Evolutionary conservation across 192 early-diverging fungal species (phyloP), one percentile per base, ranked within the genome.

Genomic region (Backusella australiensis): DNA sequence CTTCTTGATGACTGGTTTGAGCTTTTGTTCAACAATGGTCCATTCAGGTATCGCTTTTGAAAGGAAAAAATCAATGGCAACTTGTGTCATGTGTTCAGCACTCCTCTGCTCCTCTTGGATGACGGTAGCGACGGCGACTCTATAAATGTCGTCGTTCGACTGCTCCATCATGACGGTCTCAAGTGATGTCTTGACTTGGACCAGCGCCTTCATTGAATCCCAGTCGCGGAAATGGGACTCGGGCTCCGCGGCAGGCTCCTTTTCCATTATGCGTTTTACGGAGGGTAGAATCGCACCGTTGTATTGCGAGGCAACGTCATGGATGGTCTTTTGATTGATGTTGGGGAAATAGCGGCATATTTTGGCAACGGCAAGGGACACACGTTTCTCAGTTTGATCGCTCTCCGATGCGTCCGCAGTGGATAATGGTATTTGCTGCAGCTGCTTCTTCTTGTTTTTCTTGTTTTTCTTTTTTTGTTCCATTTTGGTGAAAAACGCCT

Each of bases 21-120:
- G 21, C 3, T 63, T 11, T 26, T 26, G 56, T 63, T 26, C 7
- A 0, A 3, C 56, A 29, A 12, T 1, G 8, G 9, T 0, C 56
- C 56, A 63, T 26, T n/a, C 21, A 9, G 21, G 21, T 11, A 1
- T 29, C 2, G 23, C 23, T 14, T 63, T 74, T 7, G 76, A 71
- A 63, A 87, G 53, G n/a, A 83, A 72, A 17, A 85, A 75, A 15
- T 84, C 80, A 56, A 84, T 81, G 6, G 82, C 85, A 23, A 76
- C 73, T 49, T 85, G 70, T 1, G 80, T 52, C 46, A 89, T 38
- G n/a, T 75, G 42, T 3, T 75, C 76, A 0, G 38, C 69, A 0
- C 74, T 76, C 5, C 78, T 67, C 29, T 83, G 78, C 6, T 73
- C 56, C 12, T 26, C 56, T 21, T 85, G 73, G 59, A 84, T 80